Base-by-base conservation (phyloP, 1,139 yeast species). In the Magnusiomyces ingens region DNA sequence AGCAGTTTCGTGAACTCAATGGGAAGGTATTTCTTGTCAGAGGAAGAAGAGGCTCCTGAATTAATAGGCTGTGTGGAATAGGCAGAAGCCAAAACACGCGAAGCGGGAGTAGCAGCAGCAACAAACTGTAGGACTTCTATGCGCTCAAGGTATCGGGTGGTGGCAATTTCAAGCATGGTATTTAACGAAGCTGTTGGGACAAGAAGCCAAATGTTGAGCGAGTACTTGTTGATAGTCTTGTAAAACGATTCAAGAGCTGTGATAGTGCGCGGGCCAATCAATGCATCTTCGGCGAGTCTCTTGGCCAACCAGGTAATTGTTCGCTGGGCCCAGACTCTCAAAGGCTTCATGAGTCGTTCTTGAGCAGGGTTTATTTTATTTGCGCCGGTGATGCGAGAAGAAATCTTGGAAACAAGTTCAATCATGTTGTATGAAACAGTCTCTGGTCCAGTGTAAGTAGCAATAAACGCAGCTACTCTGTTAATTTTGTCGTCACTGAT, bases 81-180 rank as follows among this genome's bases (percentile, higher is more conserved):
- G 8, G 52, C 50, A 18, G 53, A 46, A 8, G 52, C 55, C 10
- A 37, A 42, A 29, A 52, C 41, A 32, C 54, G 60, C 0, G 75
- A 74, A 1, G 75, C 62, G 29, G 75, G 64, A 3, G 75, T 60
- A 19, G 77, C 43, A 8, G 77, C 62, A 40, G 71, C 67, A 3
- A 73, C 69, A 60, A 82, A 78, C 48, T 73, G 70, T 57, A 86
- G 65, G 1, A 78, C 67, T 15, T 66, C 66, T 1, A 61, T 63
- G 17, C 69, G 63, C n/a, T 68, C 59, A 2, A 79, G 63, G 84
- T 88, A 85, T 48, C 69, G 64, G 3, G 71, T 69, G 22, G 85
- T 71, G 3, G 84, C 66, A 15, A 80, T 88, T 65, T 88, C 94
- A 38, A 87, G 67, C 59, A 85, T 85, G 0, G 95, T 73, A 59